Percentiles rank a stretch among this genome's conserved stretches.
phyloP scores from a whole-genome alignment of 352 stramenopile species.

The Pythium sp. region DNA sequence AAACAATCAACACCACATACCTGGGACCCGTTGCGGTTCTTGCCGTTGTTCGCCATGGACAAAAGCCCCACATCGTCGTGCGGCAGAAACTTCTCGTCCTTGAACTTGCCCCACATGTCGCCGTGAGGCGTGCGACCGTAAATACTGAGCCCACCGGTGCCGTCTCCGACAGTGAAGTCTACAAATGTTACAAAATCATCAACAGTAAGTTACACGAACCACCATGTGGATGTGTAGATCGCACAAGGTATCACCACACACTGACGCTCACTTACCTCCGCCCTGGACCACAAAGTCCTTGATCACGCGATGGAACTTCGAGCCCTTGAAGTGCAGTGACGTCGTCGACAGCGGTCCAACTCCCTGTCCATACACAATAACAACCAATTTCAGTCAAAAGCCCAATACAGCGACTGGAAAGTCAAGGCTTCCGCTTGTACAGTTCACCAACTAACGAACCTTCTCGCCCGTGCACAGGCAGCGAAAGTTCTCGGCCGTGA shows the following conservation, averaged over 20 bases:
- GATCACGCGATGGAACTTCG: slow-evolving; percentile 91
- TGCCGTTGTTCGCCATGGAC: slow-evolving; percentile 82
- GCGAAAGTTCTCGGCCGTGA: slow-evolving; percentile 96
- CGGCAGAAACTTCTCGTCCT: slow-evolving; percentile 72
- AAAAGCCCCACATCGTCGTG: slow-evolving; percentile 75
- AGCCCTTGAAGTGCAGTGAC: slow-evolving; percentile 82
- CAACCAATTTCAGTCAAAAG: not conserved
- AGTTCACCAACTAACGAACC: slow-evolving; percentile 24
- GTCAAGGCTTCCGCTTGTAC: not conserved
- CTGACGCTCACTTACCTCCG: slow-evolving; percentile 31
- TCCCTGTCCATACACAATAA: slow-evolving; percentile 17
- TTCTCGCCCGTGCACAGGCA: slow-evolving; percentile 78
- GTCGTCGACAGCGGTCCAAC: slow-evolving; percentile 18
- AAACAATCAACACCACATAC: slow-evolving; percentile 23
- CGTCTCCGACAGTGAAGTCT: slow-evolving; percentile 70
- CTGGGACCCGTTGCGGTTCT: slow-evolving; percentile 72
- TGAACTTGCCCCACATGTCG: slow-evolving; percentile 82
- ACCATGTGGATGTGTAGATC: not conserved
- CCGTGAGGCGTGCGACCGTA: slow-evolving; percentile 63
- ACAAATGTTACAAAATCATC: not conserved
- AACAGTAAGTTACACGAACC: not conserved
- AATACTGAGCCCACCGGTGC: slow-evolving; percentile 76
- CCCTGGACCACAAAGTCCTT: slow-evolving; percentile 91
- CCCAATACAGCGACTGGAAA: slow-evolving; percentile 11
- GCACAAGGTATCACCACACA: not conserved